A percentile compares a stretch with the other conserved stretches of the same genome.
These are phyloP conservation scores for Ajuga chamaepitys DNA, from an alignment of 257 asterid genomes.

Conservation along the genomic window DNA sequence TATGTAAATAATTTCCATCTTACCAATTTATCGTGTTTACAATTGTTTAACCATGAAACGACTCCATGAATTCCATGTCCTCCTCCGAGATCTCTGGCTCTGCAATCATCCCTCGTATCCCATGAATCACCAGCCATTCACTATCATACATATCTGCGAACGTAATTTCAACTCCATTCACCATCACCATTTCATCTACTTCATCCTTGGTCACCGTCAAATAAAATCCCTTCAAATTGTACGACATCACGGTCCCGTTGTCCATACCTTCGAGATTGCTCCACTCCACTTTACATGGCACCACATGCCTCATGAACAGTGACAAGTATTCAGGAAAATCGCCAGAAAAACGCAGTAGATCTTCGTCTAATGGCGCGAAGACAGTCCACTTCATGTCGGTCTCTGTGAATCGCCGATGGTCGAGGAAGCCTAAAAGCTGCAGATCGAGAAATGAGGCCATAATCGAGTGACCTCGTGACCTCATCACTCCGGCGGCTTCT, in stretches of 20 bases:
- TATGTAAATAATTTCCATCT: neutral
- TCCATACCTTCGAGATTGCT: slow-evolving; percentile 32
- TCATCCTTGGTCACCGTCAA: slow-evolving; percentile 34
- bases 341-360: slow-evolving; percentile 36
- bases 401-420: neutral
- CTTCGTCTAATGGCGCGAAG: slow-evolving; percentile 63
- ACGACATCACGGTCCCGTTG: slow-evolving; percentile 39
- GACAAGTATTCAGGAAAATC: slow-evolving; percentile 35
- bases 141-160: slow-evolving; percentile 56
- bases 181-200: slow-evolving; percentile 25
- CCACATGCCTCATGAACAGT: slow-evolving; percentile 58
- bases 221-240: slow-evolving; percentile 37
- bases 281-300: slow-evolving; percentile 54
- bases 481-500: slow-evolving; percentile 45
- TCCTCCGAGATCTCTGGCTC: slow-evolving; percentile 29
- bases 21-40: neutral
- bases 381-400: slow-evolving; percentile 38
- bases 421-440: slow-evolving; percentile 51
- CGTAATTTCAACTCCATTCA: slow-evolving; percentile 54
- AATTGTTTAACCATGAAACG: neutral
- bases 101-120: slow-evolving; percentile 42
- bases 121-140: slow-evolving; percentile 59
- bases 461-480: slow-evolving; percentile 57
- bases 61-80: slow-evolving; percentile 19
- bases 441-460: slow-evolving; percentile 67